Evolutionary conservation across 176 grass and related monocot species (phyloP), one percentile per base, ranked within the genome.

Genomic region (Juncus effusus): DNA sequence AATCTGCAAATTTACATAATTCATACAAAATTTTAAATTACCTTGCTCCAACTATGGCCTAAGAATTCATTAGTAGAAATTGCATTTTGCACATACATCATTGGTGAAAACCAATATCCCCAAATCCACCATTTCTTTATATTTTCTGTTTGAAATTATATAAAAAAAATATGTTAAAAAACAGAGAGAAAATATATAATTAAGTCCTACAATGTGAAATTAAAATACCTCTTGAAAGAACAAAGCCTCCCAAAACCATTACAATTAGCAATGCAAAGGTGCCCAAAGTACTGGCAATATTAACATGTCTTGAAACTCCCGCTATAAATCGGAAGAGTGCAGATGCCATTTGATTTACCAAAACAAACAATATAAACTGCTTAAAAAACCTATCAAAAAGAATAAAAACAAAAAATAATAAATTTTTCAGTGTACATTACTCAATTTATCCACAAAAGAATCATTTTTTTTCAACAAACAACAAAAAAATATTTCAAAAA

Each of bases 111-210:
- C 71, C 79, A 81, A 50, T 81, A 81, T 10, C 79, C 79, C 79
- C 79, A 81, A 39, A 81, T 81, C 62, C 63, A 76, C 72, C 79
- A 76, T 62, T 76, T 68, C 72, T 56, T 81, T 63, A 81, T 76
- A 70, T 81, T 8, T 8, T 81, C 72, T 81, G 79, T 36, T 37
- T 14, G 10, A 16, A 56, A 77, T 54, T 60, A 15, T 40, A 67
- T 42, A 62, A 55, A 28, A 49, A 58, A 40, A 67, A 56, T 56
- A 59, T 47, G 15, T 38, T 40, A 39, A 6, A 63, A 59, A 72
- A 44, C 51, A 60, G 3, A 54, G 60, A 9, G 15, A 15, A 51
- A 65, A 50, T 28, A 49, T 63, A 19, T 76, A 11, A 40, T 7
- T 49, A 50, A 14, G 13, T 38, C 10, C 13, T 62, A 62, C 28